Conservation (phyloP, 1,284 basidiomycete species). For the Pulveroboletus ridleyi region DNA sequence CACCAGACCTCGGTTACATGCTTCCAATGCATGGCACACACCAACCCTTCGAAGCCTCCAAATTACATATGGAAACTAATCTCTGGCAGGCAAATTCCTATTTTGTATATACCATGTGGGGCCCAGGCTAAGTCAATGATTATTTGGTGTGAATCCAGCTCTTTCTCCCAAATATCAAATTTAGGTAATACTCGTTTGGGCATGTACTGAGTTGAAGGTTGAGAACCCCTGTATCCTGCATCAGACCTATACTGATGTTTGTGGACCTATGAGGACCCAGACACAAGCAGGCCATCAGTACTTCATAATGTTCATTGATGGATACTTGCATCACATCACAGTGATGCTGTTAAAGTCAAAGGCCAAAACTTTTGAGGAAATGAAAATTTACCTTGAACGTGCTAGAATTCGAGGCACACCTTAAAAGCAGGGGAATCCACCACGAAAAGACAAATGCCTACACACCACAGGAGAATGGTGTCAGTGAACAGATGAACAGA, state of each 20-base stretch:
- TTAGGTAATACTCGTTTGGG: too few relatives aligned
- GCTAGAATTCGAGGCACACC: neutral
- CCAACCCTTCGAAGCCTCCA: too few relatives aligned
- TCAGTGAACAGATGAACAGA: neutral
- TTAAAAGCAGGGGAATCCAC: neutral
- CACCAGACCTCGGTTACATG: too few relatives aligned
- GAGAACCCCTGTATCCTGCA: neutral
- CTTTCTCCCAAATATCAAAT: too few relatives aligned
- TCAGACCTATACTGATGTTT: neutral
- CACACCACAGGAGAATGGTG: neutral
- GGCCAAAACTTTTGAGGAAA: too few relatives aligned
- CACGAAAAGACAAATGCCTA: neutral
- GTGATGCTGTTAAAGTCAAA: neutral
- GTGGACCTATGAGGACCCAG: neutral
- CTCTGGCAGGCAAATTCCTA: too few relatives aligned
- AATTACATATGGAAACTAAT: too few relatives aligned
- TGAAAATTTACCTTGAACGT: neutral
- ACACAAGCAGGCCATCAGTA: neutral
- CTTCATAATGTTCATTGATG: neutral
- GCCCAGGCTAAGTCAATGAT: too few relatives aligned
- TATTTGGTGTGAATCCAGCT: too few relatives aligned
- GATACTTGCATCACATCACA: neutral
- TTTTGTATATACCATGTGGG: too few relatives aligned
- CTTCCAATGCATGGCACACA: too few relatives aligned
- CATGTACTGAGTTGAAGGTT: neutral